Conservation (phyloP, 2,329 filamentous ascomycete species). For the Neofusicoccum sp. region DNA sequence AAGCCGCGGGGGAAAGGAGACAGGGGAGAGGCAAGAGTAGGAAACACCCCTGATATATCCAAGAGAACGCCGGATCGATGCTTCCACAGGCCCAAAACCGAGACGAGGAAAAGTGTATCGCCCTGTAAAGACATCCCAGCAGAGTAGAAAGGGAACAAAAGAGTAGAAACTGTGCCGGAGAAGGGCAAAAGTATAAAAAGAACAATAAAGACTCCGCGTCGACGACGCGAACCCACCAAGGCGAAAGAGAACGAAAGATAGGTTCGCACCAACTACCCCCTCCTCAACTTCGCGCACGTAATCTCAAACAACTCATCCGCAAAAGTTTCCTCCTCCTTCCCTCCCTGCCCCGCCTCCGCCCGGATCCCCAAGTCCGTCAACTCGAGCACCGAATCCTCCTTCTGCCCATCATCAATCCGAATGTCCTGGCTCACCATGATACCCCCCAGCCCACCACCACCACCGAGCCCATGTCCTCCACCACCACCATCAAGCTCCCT, state of each 20-base stretch:
- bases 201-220: neutral
- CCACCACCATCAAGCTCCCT: neutral
- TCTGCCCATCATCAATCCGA: conserved; percentile 25
- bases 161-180: neutral
- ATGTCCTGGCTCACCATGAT: conserved; percentile 41
- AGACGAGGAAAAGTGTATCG: too few relatives aligned
- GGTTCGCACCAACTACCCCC: neutral
- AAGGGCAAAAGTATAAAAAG: neutral
- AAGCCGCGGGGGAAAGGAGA: too few relatives aligned
- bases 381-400: conserved; percentile 26
- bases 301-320: conserved; percentile 37
- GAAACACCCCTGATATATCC: too few relatives aligned
- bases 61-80: too few relatives aligned
- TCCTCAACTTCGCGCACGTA: conserved; percentile 28
- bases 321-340: conserved; percentile 42
- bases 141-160: neutral
- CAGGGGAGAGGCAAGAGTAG: too few relatives aligned
- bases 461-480: neutral
- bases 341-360: conserved; percentile 33
- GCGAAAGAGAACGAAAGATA: neutral
- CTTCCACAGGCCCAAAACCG: too few relatives aligned
- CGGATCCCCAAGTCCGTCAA: conserved; percentile 33
- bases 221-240: too few relatives aligned
- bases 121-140: too few relatives aligned
- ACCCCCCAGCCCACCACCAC: conserved; percentile 31